Evolutionary conservation across 805 yeast genomes (phyloP), one percentile per base, ranked within the genome.

Genomic region (Phaffomyces opuntiae): DNA sequence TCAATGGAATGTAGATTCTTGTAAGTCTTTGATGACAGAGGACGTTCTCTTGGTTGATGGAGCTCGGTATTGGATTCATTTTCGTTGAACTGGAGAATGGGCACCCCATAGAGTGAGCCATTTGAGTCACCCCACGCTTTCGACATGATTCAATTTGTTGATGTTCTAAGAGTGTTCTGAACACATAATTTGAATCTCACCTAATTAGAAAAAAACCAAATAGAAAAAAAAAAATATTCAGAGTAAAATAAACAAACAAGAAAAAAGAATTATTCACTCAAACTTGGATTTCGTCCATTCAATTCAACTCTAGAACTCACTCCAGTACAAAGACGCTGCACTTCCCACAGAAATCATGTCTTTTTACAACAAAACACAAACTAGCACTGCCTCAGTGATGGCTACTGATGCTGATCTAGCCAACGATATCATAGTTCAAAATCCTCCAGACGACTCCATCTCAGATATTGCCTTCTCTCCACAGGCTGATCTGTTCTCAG

Each of bases 371-470:
- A 53, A 62, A 41, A 47, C 63, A 8, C 45, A 59, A 8, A 46
- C 63, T 1, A 50, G 64, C 7, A 42, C 48, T 7, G 45, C 45
- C 21, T 40, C 53, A 9, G 53, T 57, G 14, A 46, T 49, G 46
- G 60, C 61, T 5, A 50, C 60, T 3, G 61, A 56, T 43, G 57
- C 61, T 1, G 87, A 81, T 49, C 66, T 86, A 47, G 75, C 80
- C 54, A 79, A 81, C 60, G 96, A 87, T 64, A 74, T 83, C 46
- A 70, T 78, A 34, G 72, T 88, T 36, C 75, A 78, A 49, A 83
- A 84, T 57, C 87, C 91, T 4, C 96, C 96, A n/a, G 95, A 87
- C 51, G 99, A 93, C 63, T 82, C 96, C 3, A 75, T 93, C 16
- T 75, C 90, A 5, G 95, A 87, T 54, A 63, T 93, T 46, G 72